Percentiles rank a stretch among this genome's conserved stretches.
phyloP scores from a whole-genome alignment of 371 early-diverging fungal genomes.

The Mucor irregularis region DNA sequence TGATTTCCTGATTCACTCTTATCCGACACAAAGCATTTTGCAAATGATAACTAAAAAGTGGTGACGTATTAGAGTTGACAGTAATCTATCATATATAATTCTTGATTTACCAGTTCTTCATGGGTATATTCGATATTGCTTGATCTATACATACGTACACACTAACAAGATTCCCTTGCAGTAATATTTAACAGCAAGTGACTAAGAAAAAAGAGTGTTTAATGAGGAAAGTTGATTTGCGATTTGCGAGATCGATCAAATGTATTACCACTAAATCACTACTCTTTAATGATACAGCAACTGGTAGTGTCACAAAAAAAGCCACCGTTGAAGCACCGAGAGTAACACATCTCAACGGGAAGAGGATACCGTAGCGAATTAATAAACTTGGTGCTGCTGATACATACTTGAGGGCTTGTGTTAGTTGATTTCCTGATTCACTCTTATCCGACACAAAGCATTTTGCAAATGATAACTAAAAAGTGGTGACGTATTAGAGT shows the following conservation, averaged over 20 bases:
- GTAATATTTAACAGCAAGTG: conserved; percentile 58
- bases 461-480: conserved; percentile 36
- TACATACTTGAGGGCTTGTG: background rate
- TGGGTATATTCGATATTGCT: conserved; percentile 31
- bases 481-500: background rate
- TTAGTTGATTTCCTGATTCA: background rate
- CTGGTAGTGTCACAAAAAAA: conserved; percentile 37
- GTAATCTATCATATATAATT: background rate
- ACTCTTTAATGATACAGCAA: conserved; percentile 34
- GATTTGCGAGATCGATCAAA: background rate
- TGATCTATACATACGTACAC: conserved; percentile 21
- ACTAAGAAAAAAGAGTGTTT: conserved; percentile 26
- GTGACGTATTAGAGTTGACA: background rate
- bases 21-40: conserved; percentile 35
- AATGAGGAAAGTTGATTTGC: background rate
- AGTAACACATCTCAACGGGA: conserved; percentile 30
- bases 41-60: conserved; percentile 33
- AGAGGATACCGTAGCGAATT: conserved; percentile 37
- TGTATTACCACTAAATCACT: conserved; percentile 32
- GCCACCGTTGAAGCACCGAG: conserved; percentile 32
- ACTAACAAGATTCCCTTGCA: conserved; percentile 62
- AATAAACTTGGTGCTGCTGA: conserved; percentile 28
- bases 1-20: background rate
- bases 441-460: conserved; percentile 28
- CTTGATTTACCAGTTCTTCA: conserved; percentile 34